Evolutionary conservation across 306 rosid species (phyloP).

Genomic region (Dryas alaskensis): DNA sequence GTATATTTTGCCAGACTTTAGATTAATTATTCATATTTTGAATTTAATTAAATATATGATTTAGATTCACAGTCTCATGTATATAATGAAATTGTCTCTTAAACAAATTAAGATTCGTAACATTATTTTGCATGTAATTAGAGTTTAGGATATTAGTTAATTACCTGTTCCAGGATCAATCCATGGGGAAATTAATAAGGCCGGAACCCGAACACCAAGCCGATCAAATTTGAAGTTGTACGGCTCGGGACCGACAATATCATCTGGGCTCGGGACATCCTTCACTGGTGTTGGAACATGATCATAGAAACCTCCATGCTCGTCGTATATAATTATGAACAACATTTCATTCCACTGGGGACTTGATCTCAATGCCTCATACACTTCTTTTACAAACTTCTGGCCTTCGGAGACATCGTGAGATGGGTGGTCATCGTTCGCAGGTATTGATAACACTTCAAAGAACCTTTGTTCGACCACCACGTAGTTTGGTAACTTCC

Average conservation of each 20-base stretch:
- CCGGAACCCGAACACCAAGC: constrained; percentile 69
- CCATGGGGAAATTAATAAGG: constrained; percentile 69
- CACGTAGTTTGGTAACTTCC: constrained; percentile 70
- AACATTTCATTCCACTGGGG: constrained; percentile 80
- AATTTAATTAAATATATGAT: too few species aligned
- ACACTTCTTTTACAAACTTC: constrained; percentile 52
- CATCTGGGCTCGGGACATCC: constrained; percentile 70
- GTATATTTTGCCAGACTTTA: too few species aligned
- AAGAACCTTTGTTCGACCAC: constrained; percentile 67
- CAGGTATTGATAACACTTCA: constrained; percentile 43
- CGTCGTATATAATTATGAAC: constrained; percentile 62
- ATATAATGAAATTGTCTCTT: too few species aligned
- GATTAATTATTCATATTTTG: too few species aligned
- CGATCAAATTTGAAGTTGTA: constrained; percentile 54
- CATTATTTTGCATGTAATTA: too few species aligned
- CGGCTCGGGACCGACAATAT: constrained; percentile 45
- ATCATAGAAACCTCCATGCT: constrained; percentile 80
- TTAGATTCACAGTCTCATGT: too few species aligned
- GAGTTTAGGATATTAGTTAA: too few species aligned
- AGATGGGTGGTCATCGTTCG: constrained; percentile 77
- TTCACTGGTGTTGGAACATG: constrained; percentile 60
- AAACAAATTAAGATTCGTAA: too few species aligned
- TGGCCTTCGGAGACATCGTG: constrained; percentile 79
- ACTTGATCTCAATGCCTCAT: constrained; percentile 59
- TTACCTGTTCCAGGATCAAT: constrained; percentile 61